Evolutionary conservation across 768 basidiomycete species (phyloP), one percentile per base, ranked within the genome.

Genomic region (Lactarius sp.): DNA sequence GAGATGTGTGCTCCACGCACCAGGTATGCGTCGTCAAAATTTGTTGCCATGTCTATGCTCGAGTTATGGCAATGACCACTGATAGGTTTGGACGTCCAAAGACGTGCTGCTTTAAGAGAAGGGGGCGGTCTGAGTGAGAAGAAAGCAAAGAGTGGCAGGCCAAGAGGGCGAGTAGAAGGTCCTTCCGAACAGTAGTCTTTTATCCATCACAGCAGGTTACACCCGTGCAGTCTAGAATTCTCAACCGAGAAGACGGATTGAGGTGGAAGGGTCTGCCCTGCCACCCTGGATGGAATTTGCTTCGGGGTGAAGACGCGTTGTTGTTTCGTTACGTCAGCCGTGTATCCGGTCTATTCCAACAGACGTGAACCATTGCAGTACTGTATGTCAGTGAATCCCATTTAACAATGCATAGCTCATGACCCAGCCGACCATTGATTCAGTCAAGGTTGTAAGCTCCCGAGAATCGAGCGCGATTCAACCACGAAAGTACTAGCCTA

Each of bases 51-150:
- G 33, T 60, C 56, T 4, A 8, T 22, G 8, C 55, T 60, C 12
- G 64, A 46, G 53, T 16, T 67, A 31, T 52, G 47, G 27, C 53
- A 58, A 14, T 39, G 51, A 36, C 10, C 8, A 18, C 18, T 50
- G n/a, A 20, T 6, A 34, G 36, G 9, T 20, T 27, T 20, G 14
- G 18, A 47, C 13, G 16, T 27, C 22, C 57, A 49, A 49, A 27
- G 62, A 47, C 62, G 59, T 64, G 20, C 20, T n/a, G 37, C 34
- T 36, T 39, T n/a, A n/a, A n/a, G 16, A 9, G 37, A n/a, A 4
- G 33, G 34, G 8, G 44, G 42, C 13, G 56, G 31, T 53, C 34
- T 59, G 20, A 8, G 2, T 10, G 46, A 9, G 57, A 16, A 33
- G n/a, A 13, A 37, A 31, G 5, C 31, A 14, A 59, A 31, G 31